These are phyloP conservation scores for Leccinum variabile DNA, from an alignment of 1,284 basidiomycete genomes.

Conservation along the genomic window DNA sequence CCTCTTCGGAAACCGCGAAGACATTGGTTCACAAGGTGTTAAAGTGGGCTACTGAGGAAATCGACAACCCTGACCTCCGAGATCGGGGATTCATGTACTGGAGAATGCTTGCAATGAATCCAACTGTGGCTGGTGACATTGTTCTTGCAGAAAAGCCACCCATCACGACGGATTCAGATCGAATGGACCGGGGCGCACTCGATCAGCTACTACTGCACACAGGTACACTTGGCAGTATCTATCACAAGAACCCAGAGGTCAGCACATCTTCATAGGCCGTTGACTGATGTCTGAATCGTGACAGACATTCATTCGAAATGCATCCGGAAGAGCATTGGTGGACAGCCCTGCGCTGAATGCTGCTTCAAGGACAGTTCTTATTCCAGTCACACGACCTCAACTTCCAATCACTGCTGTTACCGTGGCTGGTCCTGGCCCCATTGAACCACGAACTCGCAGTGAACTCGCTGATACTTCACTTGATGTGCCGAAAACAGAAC, in stretches of 20 bases:
- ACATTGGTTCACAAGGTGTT: constrained; percentile 93
- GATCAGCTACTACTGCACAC: constrained; percentile 86
- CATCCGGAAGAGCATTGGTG: constrained; percentile 67
- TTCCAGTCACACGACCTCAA: constrained; percentile 54
- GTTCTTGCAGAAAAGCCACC: constrained; percentile 94
- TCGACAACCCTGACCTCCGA: constrained; percentile 95
- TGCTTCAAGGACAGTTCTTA: constrained; percentile 69
- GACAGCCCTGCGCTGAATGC: constrained; percentile 80
- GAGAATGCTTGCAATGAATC: constrained; percentile 94
- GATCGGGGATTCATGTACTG: constrained; percentile 99
- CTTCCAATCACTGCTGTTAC: constrained; percentile 49
- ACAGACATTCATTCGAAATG: constrained; percentile 83
- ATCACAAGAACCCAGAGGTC: constrained; percentile 88
- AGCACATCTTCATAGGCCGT: constrained; percentile 20
- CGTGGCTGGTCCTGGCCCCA: constrained; percentile 67
- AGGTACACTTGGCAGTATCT: constrained; percentile 82
- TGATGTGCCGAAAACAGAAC: constrained; percentile 20
- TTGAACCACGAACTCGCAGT: constrained; percentile 43
- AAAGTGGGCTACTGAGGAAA: constrained; percentile 96
- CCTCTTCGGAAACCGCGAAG: constrained; percentile 81
- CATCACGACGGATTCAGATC: constrained; percentile 96
- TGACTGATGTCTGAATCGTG: constrained; percentile 16
- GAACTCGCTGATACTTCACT: constrained; percentile 27
- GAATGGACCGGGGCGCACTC: constrained; percentile 93
- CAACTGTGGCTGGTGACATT: constrained; percentile 84